A percentile compares a stretch with the other conserved stretches of the same genome.
These are phyloP conservation scores for Eucommia ulmoides DNA, from an alignment of 257 asterid species.

Conservation along the genomic window DNA sequence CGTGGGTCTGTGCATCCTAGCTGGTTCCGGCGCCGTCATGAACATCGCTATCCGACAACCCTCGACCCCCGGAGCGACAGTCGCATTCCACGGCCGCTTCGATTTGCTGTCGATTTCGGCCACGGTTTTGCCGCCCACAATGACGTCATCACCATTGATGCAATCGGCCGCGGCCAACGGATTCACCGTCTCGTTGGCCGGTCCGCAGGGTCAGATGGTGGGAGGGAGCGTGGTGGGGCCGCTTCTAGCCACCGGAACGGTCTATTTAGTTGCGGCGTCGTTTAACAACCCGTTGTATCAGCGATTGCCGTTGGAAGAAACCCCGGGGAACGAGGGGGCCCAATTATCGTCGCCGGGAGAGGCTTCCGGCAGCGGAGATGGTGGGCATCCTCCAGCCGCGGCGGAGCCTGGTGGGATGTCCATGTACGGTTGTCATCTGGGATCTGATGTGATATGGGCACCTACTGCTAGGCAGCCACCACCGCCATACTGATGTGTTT, in stretches of 20 bases:
- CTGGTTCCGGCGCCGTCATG: neutral
- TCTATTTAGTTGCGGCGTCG: neutral
- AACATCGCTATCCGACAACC: neutral
- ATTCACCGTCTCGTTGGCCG: neutral
- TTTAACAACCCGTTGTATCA: neutral
- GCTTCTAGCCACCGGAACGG: neutral
- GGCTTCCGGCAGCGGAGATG: neutral
- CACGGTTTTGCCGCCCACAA: neutral
- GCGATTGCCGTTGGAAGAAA: neutral
- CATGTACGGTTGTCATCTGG: neutral
- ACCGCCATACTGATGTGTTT: too few species aligned
- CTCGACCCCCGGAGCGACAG: neutral
- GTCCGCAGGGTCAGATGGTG: neutral
- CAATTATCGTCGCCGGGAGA: neutral
- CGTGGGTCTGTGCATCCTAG: neutral
- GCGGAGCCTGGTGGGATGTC: neutral
- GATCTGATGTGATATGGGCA: neutral
- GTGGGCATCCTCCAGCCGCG: neutral
- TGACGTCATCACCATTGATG: neutral
- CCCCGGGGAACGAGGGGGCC: neutral
- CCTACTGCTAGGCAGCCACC: neutral
- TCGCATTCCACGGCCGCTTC: neutral
- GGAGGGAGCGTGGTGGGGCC: neutral
- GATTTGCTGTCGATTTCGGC: neutral
- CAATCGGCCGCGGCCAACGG: neutral